Conservation (phyloP, 805 yeast genomes). For the Kazachstania viticola region DNA sequence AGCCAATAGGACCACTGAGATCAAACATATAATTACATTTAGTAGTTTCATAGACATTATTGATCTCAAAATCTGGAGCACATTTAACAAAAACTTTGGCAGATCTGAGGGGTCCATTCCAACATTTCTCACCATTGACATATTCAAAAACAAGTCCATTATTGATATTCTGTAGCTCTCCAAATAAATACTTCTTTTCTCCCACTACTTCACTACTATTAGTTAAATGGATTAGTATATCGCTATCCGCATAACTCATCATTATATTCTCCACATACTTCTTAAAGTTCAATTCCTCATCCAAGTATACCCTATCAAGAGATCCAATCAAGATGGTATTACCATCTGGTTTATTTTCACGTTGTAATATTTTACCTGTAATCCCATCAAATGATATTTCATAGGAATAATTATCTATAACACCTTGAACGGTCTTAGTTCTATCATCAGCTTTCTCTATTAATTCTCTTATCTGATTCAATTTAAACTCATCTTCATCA, state of each 20-base stretch:
- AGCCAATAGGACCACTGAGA: slow-evolving; percentile 32
- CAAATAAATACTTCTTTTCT: slow-evolving; percentile 13
- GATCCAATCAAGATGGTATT: slow-evolving; percentile 19
- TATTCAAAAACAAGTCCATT: slow-evolving; percentile 32
- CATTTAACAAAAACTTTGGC: slow-evolving; percentile 57
- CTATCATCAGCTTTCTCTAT: slow-evolving; percentile 5
- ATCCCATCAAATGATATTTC: slow-evolving; percentile 14
- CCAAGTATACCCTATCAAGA: slow-evolving; percentile 7
- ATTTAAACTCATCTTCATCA: slow-evolving; percentile 1
- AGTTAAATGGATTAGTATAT: slow-evolving; percentile 15
- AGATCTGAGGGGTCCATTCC: slow-evolving; percentile 87
- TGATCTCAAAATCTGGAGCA: slow-evolving; percentile 37
- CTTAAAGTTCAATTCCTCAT: slow-evolving; percentile 7
- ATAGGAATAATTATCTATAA: slow-evolving; percentile 17
- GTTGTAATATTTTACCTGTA: neutral
- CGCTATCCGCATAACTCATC: slow-evolving; percentile 14
- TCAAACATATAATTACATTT: slow-evolving; percentile 67
- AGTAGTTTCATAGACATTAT: slow-evolving; percentile 74
- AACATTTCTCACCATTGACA: slow-evolving; percentile 64
- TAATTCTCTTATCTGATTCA: slow-evolving; percentile 5
- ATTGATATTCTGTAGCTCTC: slow-evolving; percentile 23
- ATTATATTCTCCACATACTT: slow-evolving; percentile 17
- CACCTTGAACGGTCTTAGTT: slow-evolving; percentile 1
- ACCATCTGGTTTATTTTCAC: slow-evolving; percentile 13
- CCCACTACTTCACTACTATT: slow-evolving; percentile 13